Evolutionary conservation across 2,329 filamentous ascomycete genomes (phyloP).

Genomic region (Pseudogymnoascus sp.): DNA sequence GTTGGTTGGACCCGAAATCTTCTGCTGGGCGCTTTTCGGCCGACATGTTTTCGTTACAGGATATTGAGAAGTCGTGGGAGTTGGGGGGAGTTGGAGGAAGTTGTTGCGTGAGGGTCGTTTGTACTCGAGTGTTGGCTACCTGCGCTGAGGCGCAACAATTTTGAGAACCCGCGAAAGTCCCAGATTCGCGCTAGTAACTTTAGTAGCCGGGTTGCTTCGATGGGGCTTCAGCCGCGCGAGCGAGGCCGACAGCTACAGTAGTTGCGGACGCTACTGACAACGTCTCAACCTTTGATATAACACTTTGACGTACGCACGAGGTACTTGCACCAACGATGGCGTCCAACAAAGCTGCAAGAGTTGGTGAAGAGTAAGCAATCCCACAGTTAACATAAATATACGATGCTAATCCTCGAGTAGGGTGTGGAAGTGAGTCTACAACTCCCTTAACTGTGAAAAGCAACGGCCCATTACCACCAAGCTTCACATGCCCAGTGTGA

Average conservation of each 20-base stretch:
- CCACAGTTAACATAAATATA: neutral
- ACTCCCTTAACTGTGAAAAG: neutral
- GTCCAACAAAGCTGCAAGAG: slow-evolving; percentile 58
- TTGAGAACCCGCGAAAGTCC: slow-evolving; percentile 7
- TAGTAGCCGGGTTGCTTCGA: neutral
- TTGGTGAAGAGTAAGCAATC: slow-evolving; percentile 65
- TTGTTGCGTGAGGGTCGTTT: slow-evolving; percentile 4
- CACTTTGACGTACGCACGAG: slow-evolving; percentile 2
- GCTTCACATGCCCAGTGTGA: neutral
- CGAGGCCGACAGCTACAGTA: slow-evolving; percentile 6
- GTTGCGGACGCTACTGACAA: slow-evolving; percentile 3
- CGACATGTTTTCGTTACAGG: slow-evolving; percentile 55
- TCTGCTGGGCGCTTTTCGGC: slow-evolving; percentile 86
- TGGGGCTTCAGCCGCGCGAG: slow-evolving; percentile 9
- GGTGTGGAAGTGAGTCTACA: slow-evolving; percentile 32
- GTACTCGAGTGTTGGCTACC: neutral
- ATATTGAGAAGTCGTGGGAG: neutral
- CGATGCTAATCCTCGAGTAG: slow-evolving; percentile 24
- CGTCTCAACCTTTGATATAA: neutral
- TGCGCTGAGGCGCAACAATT: slow-evolving; percentile 2
- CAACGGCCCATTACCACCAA: neutral
- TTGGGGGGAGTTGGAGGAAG: neutral
- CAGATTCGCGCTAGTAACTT: slow-evolving; percentile 6
- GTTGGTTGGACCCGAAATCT: slow-evolving; percentile 70
- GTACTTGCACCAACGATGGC: slow-evolving; percentile 35